Percentiles rank a stretch among this genome's conserved stretches.
phyloP scores from a whole-genome alignment of 2,329 filamentous ascomycete species.

The Coleophoma crateriformis region DNA sequence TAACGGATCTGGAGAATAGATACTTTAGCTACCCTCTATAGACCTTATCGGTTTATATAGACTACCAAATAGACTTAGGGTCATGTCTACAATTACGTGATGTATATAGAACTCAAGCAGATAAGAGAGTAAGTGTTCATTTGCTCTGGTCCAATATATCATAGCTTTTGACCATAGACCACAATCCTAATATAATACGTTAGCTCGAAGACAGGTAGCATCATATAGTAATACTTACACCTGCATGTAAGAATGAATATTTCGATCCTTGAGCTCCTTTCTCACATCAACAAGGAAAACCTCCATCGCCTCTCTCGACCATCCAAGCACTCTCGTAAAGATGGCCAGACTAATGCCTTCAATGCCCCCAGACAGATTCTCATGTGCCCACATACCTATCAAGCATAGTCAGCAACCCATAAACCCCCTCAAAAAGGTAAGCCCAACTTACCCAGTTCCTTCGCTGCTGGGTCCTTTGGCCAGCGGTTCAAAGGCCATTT shows the following conservation, averaged over 20 bases:
- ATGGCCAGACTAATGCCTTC: slow-evolving; percentile 13
- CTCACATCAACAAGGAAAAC: slow-evolving; percentile 6
- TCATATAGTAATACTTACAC: slow-evolving; percentile 3
- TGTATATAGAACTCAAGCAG: too few relatives aligned
- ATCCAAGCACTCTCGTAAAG: slow-evolving; percentile 11
- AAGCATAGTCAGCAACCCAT: not conserved
- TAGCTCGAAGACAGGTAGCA: not conserved
- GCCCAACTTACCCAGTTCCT: slow-evolving; percentile 9
- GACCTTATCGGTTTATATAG: not conserved
- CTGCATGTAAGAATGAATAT: slow-evolving; percentile 10
- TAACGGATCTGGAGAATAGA: slow-evolving; percentile 34
- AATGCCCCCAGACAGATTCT: slow-evolving; percentile 11
- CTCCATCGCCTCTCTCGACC: slow-evolving; percentile 11
- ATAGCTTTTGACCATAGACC: not conserved
- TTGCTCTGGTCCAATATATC: not conserved
- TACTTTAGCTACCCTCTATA: slow-evolving; percentile 31
- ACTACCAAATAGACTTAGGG: too few relatives aligned
- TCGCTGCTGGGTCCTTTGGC: slow-evolving; percentile 38
- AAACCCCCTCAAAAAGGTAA: not conserved
- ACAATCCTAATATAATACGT: not conserved
- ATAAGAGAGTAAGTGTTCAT: too few relatives aligned
- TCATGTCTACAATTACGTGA: too few relatives aligned
- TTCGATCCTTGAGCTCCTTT: slow-evolving; percentile 7
- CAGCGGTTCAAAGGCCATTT: slow-evolving; percentile 44
- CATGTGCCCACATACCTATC: slow-evolving; percentile 11